phyloP scores from a whole-genome alignment of 352 stramenopile genomes.

The Phytophthora crassamura region DNA sequence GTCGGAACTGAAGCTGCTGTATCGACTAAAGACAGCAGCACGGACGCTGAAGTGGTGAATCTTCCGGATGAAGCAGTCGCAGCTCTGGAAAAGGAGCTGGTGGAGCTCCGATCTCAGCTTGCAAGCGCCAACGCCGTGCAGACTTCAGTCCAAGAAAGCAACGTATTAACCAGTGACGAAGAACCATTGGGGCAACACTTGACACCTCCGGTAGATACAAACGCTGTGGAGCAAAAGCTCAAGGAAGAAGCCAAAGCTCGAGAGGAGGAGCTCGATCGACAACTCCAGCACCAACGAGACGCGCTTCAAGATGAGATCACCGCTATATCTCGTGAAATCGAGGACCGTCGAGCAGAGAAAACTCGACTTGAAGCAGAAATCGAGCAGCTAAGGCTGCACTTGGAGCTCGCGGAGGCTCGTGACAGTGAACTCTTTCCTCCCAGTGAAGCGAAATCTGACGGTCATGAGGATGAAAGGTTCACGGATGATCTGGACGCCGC shows the following conservation, averaged over 20 bases:
- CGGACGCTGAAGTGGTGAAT: constrained; percentile 10
- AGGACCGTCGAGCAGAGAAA: constrained; percentile 51
- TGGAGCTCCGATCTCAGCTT: constrained; percentile 39
- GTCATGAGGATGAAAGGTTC: neutral
- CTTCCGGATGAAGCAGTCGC: constrained; percentile 15
- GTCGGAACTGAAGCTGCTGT: constrained; percentile 5
- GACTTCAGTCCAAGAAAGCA: neutral
- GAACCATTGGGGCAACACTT: neutral
- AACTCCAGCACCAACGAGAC: constrained; percentile 33
- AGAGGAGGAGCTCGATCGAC: constrained; percentile 4
- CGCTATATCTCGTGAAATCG: constrained; percentile 46
- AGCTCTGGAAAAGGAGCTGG: constrained; percentile 40
- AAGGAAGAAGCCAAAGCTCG: constrained; percentile 14
- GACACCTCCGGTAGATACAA: neutral
- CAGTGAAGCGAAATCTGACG: constrained; percentile 30
- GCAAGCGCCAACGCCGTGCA: constrained; percentile 1
- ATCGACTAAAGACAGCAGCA: constrained; percentile 26
- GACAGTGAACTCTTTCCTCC: constrained; percentile 9
- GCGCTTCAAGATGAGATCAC: constrained; percentile 36
- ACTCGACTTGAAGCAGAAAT: constrained; percentile 61
- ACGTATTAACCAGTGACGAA: neutral
- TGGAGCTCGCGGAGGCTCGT: constrained; percentile 54
- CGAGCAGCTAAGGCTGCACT: constrained; percentile 63
- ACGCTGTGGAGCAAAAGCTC: neutral
- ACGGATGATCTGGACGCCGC: constrained; percentile 5